These are phyloP conservation scores for Fusarium chlamydosporum DNA, from an alignment of 2,329 filamentous ascomycete species.

Conservation along the genomic window DNA sequence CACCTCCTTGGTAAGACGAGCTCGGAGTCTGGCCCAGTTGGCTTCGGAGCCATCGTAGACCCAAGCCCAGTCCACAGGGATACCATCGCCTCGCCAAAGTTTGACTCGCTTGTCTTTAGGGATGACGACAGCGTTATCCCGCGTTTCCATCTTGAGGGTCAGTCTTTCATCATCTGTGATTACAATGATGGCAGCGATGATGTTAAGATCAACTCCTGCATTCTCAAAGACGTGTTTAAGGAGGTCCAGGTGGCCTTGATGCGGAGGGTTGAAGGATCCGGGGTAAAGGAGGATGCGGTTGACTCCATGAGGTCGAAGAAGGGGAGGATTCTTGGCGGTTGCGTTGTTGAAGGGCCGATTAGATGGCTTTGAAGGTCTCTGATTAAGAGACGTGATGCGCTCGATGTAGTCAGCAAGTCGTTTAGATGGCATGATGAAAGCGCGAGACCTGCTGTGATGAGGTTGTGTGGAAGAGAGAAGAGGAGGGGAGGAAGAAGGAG, in stretches of 20 bases:
- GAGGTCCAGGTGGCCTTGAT: constrained; percentile 54
- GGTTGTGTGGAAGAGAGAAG: neutral
- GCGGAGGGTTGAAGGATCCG: constrained; percentile 58
- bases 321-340: constrained; percentile 1
- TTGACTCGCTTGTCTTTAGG: constrained; percentile 40
- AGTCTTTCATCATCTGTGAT: constrained; percentile 48
- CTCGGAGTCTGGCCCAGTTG: constrained; percentile 36
- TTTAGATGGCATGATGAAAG: constrained; percentile 14
- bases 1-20: constrained; percentile 17
- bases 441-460: neutral
- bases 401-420: constrained; percentile 43
- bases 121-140: constrained; percentile 33
- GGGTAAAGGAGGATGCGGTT: constrained; percentile 56
- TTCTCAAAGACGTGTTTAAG: constrained; percentile 51
- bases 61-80: constrained; percentile 48
- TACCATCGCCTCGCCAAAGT: constrained; percentile 47
- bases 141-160: constrained; percentile 38
- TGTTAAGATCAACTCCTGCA: constrained; percentile 48
- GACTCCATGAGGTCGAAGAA: constrained; percentile 26
- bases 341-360: constrained; percentile 40
- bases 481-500: neutral
- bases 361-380: neutral
- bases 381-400: constrained; percentile 1
- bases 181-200: constrained; percentile 54
- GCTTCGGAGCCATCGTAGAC: constrained; percentile 41